Percentiles rank a stretch among this genome's conserved stretches.
These are phyloP conservation scores for Heliamphora pulchella DNA, from an alignment of 179 eudicot genomes.

Conservation along the genomic window DNA sequence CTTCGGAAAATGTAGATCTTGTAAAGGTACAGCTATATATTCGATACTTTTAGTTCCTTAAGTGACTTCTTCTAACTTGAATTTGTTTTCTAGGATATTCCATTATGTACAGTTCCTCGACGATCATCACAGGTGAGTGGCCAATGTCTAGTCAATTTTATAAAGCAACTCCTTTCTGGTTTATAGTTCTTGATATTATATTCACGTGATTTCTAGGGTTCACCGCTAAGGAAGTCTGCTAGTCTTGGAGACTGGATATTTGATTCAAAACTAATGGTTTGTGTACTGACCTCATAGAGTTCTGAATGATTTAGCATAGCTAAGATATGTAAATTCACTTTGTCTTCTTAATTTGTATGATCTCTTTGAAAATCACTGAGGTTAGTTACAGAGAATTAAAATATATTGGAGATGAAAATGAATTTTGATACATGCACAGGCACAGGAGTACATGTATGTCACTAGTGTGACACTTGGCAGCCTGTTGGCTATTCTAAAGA, in stretches of 20 bases:
- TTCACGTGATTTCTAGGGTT: conserved; percentile 45
- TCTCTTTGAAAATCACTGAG: neutral
- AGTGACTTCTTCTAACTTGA: conserved; percentile 28
- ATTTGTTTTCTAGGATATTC: conserved; percentile 53
- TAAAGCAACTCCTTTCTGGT: neutral
- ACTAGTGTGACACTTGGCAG: neutral
- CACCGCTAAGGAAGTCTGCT: conserved; percentile 81
- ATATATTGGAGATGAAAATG: neutral
- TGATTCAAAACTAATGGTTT: conserved; percentile 70
- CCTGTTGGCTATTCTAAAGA: neutral
- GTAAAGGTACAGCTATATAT: conserved; percentile 55
- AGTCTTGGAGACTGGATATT: conserved; percentile 90
- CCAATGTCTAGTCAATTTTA: neutral
- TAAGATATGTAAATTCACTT: neutral
- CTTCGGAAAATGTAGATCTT: conserved; percentile 91
- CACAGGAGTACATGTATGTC: neutral
- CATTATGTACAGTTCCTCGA: conserved; percentile 47
- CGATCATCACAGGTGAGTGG: conserved; percentile 55
- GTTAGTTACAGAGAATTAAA: neutral
- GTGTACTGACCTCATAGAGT: conserved; percentile 20
- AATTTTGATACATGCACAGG: neutral
- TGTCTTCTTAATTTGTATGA: neutral
- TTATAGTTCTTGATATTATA: conserved; percentile 21
- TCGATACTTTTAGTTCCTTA: conserved; percentile 11
- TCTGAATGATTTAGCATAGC: neutral